Evolutionary conservation across 192 early-diverging fungal species (phyloP).

Genomic region (Piromyces sp.): DNA sequence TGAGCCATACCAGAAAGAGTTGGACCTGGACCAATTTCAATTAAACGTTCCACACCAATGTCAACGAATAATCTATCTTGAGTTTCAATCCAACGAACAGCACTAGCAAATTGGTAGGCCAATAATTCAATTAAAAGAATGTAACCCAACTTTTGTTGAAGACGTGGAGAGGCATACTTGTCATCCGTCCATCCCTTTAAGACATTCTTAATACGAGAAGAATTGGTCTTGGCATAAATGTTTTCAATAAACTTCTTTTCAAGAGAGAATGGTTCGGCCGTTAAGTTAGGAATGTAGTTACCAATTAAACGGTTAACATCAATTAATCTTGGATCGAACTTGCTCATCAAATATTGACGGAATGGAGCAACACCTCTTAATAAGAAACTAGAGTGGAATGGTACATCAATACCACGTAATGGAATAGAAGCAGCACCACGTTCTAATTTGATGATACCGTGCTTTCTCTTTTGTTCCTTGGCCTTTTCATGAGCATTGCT

Average conservation of each 20-base stretch:
- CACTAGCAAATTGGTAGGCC: conserved; percentile 81
- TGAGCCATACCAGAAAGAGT: conserved; percentile 84
- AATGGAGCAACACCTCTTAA: conserved; percentile 81
- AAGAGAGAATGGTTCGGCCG: conserved; percentile 70
- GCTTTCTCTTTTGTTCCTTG: conserved; percentile 35
- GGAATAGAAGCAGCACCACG: conserved; percentile 84
- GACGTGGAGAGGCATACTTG: conserved; percentile 45
- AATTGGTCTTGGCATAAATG: conserved; percentile 53
- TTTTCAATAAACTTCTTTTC: conserved; percentile 54
- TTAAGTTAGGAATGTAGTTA: conserved; percentile 91
- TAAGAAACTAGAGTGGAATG: conserved; percentile 92
- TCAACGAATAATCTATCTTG: conserved; percentile 70
- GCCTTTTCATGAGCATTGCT: conserved; percentile 48
- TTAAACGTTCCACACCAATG: conserved; percentile 64
- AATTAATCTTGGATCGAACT: conserved; percentile 65
- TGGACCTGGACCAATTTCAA: conserved; percentile 79
- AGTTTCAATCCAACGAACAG: conserved; percentile 89
- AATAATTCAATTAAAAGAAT: conserved; percentile 72
- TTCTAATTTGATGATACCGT: conserved; percentile 50
- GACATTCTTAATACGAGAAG: conserved; percentile 52
- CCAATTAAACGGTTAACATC: conserved; percentile 62
- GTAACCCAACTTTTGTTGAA: conserved; percentile 74
- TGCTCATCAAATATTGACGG: conserved; percentile 68
- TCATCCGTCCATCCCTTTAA: conserved; percentile 64
- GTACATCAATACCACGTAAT: conserved; percentile 81